Evolutionary conservation across 2,329 filamentous ascomycete genomes (phyloP).

Genomic region (Pseudogymnoascus destructans): DNA sequence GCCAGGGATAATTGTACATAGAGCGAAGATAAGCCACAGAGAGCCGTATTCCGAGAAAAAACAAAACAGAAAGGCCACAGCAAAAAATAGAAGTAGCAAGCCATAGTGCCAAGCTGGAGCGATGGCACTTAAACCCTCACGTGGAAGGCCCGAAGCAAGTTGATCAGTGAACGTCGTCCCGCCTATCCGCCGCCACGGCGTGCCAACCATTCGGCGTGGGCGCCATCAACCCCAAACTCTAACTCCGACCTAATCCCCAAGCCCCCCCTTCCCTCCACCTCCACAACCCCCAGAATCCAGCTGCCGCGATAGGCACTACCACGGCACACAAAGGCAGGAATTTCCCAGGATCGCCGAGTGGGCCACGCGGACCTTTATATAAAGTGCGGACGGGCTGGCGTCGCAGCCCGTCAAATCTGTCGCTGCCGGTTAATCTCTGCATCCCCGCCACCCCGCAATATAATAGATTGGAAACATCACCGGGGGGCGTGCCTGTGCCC

Average conservation of each 20-base stretch:
- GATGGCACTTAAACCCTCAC: neutral
- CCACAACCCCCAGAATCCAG: neutral
- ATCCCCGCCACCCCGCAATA: slow-evolving; percentile 3
- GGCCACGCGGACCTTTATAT: neutral
- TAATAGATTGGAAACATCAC: slow-evolving; percentile 5
- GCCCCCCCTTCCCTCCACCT: neutral
- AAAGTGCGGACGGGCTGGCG: slow-evolving; percentile 4
- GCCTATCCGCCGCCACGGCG: neutral
- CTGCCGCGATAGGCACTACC: neutral
- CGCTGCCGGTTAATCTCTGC: neutral
- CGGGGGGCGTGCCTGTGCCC: neutral
- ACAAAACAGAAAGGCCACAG: neutral
- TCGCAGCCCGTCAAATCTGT: neutral
- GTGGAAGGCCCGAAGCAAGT: neutral
- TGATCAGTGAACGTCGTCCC: neutral
- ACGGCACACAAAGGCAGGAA: neutral
- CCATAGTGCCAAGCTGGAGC: neutral
- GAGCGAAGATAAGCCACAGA: neutral
- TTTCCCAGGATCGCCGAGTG: neutral
- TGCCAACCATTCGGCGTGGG: neutral
- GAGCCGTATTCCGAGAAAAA: neutral
- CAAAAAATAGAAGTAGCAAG: neutral
- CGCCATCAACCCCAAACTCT: neutral
- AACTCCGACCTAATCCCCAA: neutral
- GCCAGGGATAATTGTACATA: neutral